Evolutionary conservation across 108 stramenopile species (phyloP), one percentile per base, ranked within the genome.

Genomic region (Cyclotella atomus): DNA sequence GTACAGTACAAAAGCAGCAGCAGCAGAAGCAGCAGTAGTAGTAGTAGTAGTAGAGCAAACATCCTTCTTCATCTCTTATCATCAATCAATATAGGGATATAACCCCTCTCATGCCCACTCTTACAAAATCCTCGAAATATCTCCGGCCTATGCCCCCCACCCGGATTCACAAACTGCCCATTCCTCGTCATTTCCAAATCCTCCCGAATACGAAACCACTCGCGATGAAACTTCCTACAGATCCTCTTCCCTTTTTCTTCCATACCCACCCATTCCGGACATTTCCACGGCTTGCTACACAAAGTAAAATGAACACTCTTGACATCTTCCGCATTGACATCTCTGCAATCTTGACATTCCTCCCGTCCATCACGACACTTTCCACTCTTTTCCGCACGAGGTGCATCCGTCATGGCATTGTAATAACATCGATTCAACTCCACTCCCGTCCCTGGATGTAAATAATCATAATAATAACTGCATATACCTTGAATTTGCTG

Each of bases 381-480:
- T 44, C 62, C 53, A 3, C 20, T 6, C 34, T 35, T 73, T 34
- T 49, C 71, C 25, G 71, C 86, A 27, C 88, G 79, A 2, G 96
- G 96, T 56, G 88, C 83, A 57, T 97, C 94, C n/a, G 72, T 84
- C 96, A 98, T 97, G 70, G 88, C 83, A 77, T 98, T 98, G 79
- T 92, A 96, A 28, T 82, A 71, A 68, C 97, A 98, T 57, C 93
- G 88, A 83, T 91, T 91, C 70, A 93, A 71, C 70, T 91, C 92
- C 7, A 91, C 86, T 4, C 80, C 83, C 25, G 81, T 72, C 16
- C 81, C 2, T 73, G 47, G 14, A 59, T 85, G 83, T 38, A 60
- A 59, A 20, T 2, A 52, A 59, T 86, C 75, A 67, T 93, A 97
- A 69, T 88, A 99, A 75, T 92, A 97, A 8, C 95, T 83, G 64